These are phyloP conservation scores for Suillus subluteus DNA, from an alignment of 768 basidiomycete species.

Conservation along the genomic window DNA sequence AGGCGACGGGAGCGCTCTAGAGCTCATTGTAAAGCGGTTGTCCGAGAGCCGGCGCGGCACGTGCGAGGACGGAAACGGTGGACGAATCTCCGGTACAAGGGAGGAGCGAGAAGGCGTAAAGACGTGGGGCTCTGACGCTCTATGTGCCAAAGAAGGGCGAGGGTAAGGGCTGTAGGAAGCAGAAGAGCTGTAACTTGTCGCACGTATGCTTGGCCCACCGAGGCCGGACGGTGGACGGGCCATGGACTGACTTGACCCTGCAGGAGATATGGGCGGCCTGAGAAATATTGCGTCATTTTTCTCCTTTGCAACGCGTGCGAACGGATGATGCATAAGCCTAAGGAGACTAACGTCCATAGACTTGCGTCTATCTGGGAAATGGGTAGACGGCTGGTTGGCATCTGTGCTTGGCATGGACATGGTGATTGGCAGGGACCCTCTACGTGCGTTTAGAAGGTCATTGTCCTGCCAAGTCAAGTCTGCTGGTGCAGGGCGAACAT, in stretches of 20 bases:
- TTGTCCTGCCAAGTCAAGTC: constrained; percentile 27
- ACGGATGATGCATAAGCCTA: constrained; percentile 53
- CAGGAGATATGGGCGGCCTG: constrained; percentile 37
- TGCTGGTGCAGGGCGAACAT: constrained; percentile 28
- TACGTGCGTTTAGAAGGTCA: constrained; percentile 43
- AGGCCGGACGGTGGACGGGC: constrained; percentile 39
- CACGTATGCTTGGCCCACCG: constrained; percentile 41
- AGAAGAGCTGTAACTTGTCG: constrained; percentile 38
- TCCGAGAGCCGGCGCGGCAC: constrained; percentile 41
- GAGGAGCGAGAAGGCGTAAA: constrained; percentile 40
- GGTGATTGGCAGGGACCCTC: constrained; percentile 58
- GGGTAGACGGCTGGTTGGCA: constrained; percentile 39
- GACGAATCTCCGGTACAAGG: constrained; percentile 28
- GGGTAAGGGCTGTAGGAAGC: constrained; percentile 45
- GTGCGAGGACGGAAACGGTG: constrained; percentile 17
- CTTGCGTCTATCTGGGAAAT: constrained; percentile 41
- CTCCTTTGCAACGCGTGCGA: constrained; percentile 36
- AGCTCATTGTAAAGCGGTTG: constrained; percentile 50
- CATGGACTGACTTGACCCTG: constrained; percentile 38
- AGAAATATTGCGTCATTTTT: constrained; percentile 38
- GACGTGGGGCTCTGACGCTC: constrained; percentile 38
- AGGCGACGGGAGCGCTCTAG: constrained; percentile 51
- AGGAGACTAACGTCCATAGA: constrained; percentile 49
- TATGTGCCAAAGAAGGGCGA: constrained; percentile 30
- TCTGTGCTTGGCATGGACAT: constrained; percentile 26